Base-by-base conservation (phyloP, 1,284 basidiomycete species). In the Papiliotrema terrestris region DNA sequence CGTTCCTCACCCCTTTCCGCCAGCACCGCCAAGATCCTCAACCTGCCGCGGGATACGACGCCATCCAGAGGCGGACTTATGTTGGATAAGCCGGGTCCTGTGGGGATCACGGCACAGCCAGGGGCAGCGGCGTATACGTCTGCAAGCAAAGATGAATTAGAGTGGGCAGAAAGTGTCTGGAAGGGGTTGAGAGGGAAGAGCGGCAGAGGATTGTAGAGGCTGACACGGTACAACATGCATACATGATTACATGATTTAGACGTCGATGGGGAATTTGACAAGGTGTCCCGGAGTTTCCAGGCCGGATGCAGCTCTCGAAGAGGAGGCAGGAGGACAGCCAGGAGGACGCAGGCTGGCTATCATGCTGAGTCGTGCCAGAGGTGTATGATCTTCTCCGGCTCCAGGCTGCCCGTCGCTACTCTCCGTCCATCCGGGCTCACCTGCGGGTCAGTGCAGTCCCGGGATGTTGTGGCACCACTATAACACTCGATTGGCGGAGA, bases 401-500 rank as follows among this genome's bases (percentile, higher is more conserved):
- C 90, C 81, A 89, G 85, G 14, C 85, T 83, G 25, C 88, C 89
- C 8, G 88, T 88, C 8, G 89, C 90, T 59, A 93, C 86, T 52
- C 88, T 84, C 51, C 80, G 80, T 57, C 78, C 81, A 32, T 78
- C 82, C 1, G 89, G 89, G 74, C 91, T 87, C 2, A 84, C 82
- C 88, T 91, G 45, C 8, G 5, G 23, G 45, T 55, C 41, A 56
- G 45, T 32, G 14, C 36, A 25, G 25, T 14, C 19, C 25, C 20
- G 3, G 17, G 43, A 26, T 6, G 9, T 5, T 17, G 5, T 32
- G 6, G 29, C 29, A 6, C 11, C 11, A 6, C 6, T 32, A 11
- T 11, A 32, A 32, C 29, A 11, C 39, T 6, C 17, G 39, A 13
- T 49, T n/a, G n/a, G n/a, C n/a, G n/a, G 15, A 20, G 56, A 57